Evolutionary conservation across 768 basidiomycete species (phyloP).

Genomic region (Chalciporus pseudorubinellus): DNA sequence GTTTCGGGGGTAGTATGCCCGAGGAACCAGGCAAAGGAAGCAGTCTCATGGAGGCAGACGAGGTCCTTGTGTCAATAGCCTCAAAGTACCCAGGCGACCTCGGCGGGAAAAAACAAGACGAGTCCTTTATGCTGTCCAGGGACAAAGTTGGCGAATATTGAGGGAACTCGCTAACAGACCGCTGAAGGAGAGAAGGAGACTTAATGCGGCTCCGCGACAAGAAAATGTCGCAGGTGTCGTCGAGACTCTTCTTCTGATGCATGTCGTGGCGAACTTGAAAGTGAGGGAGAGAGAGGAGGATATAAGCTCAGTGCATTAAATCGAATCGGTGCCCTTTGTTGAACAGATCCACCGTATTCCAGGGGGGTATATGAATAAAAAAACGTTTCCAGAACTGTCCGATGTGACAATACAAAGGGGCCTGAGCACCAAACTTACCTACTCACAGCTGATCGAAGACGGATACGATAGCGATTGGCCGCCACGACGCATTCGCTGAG

Average conservation of each 20-base stretch:
- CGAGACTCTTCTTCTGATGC: constrained; percentile 28
- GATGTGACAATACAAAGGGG: constrained; percentile 24
- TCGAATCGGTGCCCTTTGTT: constrained; percentile 17
- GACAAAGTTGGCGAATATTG: constrained; percentile 3
- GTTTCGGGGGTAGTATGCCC: constrained; percentile 15
- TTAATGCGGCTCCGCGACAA: constrained; percentile 20
- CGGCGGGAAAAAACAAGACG: constrained; percentile 10
- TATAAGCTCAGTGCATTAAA: constrained; percentile 6
- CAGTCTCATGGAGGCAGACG: constrained; percentile 6
- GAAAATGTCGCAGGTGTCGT: constrained; percentile 30
- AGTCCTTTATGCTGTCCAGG: constrained; percentile 7
- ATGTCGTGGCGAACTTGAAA: constrained; percentile 25
- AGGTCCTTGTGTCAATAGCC: background rate
- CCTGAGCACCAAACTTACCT: background rate
- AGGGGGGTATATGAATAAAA: constrained; percentile 19
- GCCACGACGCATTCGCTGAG: constrained; percentile 15
- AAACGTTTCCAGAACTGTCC: constrained; percentile 4
- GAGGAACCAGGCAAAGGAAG: constrained; percentile 30
- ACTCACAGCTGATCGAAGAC: background rate
- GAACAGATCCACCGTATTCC: constrained; percentile 5
- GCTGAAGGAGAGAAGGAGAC: constrained; percentile 7
- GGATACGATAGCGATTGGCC: constrained; percentile 5
- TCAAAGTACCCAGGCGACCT: constrained; percentile 6
- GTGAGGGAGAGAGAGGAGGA: constrained; percentile 11
- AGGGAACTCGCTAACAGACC: constrained; percentile 10